phyloP scores from a whole-genome alignment of 306 rosid species.

The Corylus americana region DNA sequence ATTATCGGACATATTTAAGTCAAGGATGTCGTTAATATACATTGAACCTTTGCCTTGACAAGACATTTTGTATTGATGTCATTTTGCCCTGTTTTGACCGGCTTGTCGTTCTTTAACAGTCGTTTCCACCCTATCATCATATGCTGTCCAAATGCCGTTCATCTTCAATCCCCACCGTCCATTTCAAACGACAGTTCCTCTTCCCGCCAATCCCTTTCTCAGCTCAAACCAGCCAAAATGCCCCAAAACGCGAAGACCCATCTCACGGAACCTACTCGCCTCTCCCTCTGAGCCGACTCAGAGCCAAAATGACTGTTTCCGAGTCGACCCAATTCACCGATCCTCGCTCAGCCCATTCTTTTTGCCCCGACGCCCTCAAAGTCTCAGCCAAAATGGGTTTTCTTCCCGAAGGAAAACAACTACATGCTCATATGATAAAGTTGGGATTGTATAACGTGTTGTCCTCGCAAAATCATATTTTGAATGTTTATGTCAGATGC shows the following conservation, averaged over 20 bases:
- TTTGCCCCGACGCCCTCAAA: slow-evolving; percentile 58
- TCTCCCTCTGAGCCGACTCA: slow-evolving; percentile 29
- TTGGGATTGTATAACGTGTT: slow-evolving; percentile 47
- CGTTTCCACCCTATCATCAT: too few species aligned
- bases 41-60: too few species aligned
- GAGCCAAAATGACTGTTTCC: slow-evolving; percentile 29
- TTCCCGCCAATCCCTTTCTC: slow-evolving; percentile 35
- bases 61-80: too few species aligned
- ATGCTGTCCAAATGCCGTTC: slow-evolving; percentile 20
- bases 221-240: slow-evolving; percentile 16
- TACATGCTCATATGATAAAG: slow-evolving; percentile 63
- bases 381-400: slow-evolving; percentile 48
- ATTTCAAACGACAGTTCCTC: slow-evolving; percentile 35
- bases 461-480: slow-evolving; percentile 51
- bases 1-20: too few species aligned
- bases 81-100: too few species aligned
- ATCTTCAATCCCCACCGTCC: slow-evolving; percentile 31
- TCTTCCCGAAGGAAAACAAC: slow-evolving; percentile 57
- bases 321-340: slow-evolving; percentile 39
- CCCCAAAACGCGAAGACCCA: slow-evolving; percentile 26
- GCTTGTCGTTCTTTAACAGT: too few species aligned
- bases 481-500: slow-evolving; percentile 52
- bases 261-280: slow-evolving; percentile 1
- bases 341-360: slow-evolving; percentile 29
- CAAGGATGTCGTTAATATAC: too few species aligned